Evolutionary conservation across 352 stramenopile species (phyloP).

Genomic region (Thalassiosira hispida): DNA sequence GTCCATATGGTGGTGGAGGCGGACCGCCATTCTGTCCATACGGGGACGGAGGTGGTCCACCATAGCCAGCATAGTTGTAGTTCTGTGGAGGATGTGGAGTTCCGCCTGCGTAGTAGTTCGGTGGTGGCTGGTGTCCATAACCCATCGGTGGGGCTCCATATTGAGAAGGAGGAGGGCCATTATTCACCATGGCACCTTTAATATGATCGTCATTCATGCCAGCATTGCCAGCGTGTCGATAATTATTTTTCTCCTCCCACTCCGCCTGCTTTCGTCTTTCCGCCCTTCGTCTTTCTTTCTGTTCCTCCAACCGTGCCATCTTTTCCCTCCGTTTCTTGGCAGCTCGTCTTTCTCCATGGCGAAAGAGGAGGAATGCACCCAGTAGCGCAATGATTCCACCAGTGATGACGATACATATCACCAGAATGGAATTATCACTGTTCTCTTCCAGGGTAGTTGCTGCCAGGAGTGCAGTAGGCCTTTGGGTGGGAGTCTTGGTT

Average conservation of each 20-base stretch:
- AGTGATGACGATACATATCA: slow-evolving; percentile 34
- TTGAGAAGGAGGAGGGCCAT: too few species aligned
- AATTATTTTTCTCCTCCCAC: neutral
- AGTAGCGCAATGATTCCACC: slow-evolving; percentile 35
- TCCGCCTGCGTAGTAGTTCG: too few species aligned
- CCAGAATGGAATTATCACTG: slow-evolving; percentile 19
- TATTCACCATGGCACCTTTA: too few species aligned
- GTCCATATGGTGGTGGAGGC: neutral
- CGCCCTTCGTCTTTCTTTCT: slow-evolving; percentile 7
- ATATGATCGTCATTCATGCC: neutral
- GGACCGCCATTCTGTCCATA: neutral
- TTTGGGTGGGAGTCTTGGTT: slow-evolving; percentile 11
- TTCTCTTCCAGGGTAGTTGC: neutral
- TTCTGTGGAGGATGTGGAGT: neutral
- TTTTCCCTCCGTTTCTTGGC: slow-evolving; percentile 6
- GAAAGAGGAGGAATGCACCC: slow-evolving; percentile 30
- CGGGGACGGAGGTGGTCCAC: neutral
- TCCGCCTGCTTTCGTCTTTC: slow-evolving; percentile 1
- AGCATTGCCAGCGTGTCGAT: neutral
- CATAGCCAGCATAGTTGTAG: slow-evolving; percentile 1
- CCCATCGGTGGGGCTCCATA: too few species aligned
- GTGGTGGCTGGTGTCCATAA: too few species aligned
- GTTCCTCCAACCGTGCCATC: slow-evolving; percentile 11
- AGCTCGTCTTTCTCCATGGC: slow-evolving; percentile 21
- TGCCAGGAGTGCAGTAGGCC: slow-evolving; percentile 9